Percentiles rank a stretch among this genome's conserved stretches.
These are phyloP conservation scores for Colletotrichum chrysophilum DNA, from an alignment of 2,329 filamentous ascomycete species.

Conservation along the genomic window DNA sequence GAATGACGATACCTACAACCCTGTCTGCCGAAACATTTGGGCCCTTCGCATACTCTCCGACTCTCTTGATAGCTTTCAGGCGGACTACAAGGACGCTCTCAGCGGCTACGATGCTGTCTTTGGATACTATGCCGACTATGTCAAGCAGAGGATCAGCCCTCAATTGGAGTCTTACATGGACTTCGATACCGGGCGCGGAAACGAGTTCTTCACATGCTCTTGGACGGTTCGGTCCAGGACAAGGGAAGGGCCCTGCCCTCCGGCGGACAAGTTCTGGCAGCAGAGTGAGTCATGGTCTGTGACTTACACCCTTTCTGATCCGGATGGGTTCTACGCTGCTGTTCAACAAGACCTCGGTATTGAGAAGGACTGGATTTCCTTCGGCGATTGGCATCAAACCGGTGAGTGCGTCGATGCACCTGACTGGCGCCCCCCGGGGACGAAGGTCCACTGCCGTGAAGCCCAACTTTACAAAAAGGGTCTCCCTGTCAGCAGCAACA, in stretches of 20 bases:
- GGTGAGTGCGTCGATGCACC: background rate
- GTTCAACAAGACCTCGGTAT: background rate
- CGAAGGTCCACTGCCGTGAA: no score
- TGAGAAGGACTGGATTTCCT: background rate
- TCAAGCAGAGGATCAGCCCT: background rate
- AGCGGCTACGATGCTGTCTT: fast-evolving
- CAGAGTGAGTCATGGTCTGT: background rate
- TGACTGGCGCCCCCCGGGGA: background rate
- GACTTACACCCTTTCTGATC: background rate
- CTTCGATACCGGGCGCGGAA: background rate
- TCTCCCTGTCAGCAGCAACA: background rate
- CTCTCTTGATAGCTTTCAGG: background rate
- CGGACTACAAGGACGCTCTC: background rate
- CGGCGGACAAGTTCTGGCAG: background rate
- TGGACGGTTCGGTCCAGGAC: background rate
- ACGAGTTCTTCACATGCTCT: background rate
- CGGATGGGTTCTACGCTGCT: background rate
- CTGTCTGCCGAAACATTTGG: background rate
- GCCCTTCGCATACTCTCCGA: background rate
- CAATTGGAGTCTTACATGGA: background rate
- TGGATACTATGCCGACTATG: background rate
- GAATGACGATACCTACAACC: fast-evolving
- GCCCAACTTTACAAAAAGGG: background rate
- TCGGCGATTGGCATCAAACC: background rate
- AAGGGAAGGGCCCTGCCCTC: background rate